Evolutionary conservation across 176 grass and related monocot species (phyloP), one percentile per base, ranked within the genome.

Genomic region (Aegilops speltoides): DNA sequence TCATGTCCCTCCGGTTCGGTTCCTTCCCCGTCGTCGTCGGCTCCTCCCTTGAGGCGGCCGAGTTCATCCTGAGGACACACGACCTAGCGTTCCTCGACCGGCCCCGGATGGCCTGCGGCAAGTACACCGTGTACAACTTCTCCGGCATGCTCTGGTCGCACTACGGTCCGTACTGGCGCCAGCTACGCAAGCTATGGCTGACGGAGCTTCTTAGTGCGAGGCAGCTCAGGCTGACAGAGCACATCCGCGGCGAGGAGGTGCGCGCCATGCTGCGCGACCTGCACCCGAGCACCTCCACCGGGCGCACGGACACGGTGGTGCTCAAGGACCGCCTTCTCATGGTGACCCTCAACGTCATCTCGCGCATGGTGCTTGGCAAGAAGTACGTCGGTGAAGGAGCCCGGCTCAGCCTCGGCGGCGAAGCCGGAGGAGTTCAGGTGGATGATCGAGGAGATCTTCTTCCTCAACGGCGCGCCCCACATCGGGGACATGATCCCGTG

Each of bases 401-500:
- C 28, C 1, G 34, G 84, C 4, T 48, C 45, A 1, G 45, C 45
- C 45, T 14, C 45, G 2, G 4, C 79, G 10, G 86, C 87, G 79
- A 88, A 89, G 19, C 94, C 85, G 2, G 88, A 94, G 80, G 92
- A 97, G 83, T 97, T 97, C 89, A 97, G 94, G 87, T 76, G 20
- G 80, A 97, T 97, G 92, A 70, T 97, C 2, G 94, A 94, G 46
- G 94, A 97, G 86, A 68, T 94, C 75, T 97, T 97, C 86, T 76
- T 97, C 64, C 89, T 97, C 14, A 94, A 92, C 56, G 94, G 94
- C 1, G 91, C 90, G 74, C 71, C 94, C 64, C 93, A 94, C 88
- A 97, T 97, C 75, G 92, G 94, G 24, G 94, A 97, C 79, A 92
- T 87, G n/a, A 97, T 97, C 63, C 94, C 94, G 3, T 92, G 92